These are phyloP conservation scores for Entophlyctis helioformis DNA, from an alignment of 192 early-diverging fungal genomes.

Conservation along the genomic window DNA sequence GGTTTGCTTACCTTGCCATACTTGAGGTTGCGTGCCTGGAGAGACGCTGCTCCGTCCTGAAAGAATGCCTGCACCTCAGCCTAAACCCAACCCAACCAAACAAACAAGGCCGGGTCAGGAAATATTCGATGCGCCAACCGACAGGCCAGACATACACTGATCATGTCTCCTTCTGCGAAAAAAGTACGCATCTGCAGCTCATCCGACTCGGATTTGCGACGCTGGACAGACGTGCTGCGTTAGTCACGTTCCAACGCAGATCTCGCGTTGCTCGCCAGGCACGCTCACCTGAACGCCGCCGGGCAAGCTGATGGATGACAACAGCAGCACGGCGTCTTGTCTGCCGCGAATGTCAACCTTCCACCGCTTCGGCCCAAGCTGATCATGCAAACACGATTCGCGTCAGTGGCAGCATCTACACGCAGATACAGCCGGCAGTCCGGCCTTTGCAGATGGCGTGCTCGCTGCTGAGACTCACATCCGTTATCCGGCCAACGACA, in stretches of 20 bases:
- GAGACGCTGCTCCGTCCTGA: conserved; percentile 69
- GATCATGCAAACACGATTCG: not conserved
- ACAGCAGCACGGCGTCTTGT: conserved; percentile 73
- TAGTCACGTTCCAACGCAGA: too few relatives aligned
- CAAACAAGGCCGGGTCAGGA: too few relatives aligned
- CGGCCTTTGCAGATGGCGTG: not conserved
- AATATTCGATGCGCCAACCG: too few relatives aligned
- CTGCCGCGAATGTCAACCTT: conserved; percentile 82
- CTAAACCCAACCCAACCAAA: too few relatives aligned
- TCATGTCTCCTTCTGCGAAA: conserved; percentile 86
- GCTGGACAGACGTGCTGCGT: too few relatives aligned
- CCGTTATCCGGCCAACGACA: conserved; percentile 87
- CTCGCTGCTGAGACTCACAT: conserved; percentile 28
- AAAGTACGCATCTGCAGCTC: conserved; percentile 94
- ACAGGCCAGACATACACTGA: conserved; percentile 59
- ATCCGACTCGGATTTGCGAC: conserved; percentile 90
- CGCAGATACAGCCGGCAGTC: not conserved
- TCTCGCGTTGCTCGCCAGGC: not conserved
- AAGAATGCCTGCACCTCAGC: conserved; percentile 79
- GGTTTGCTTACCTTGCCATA: conserved; percentile 86
- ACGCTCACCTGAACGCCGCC: conserved; percentile 75
- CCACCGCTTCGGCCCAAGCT: conserved; percentile 83
- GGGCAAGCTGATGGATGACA: conserved; percentile 88
- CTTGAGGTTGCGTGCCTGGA: conserved; percentile 83
- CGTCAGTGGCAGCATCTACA: not conserved